Evolutionary conservation across 352 stramenopile genomes (phyloP).

Genomic region (Phytopythium cucurbitacearum): DNA sequence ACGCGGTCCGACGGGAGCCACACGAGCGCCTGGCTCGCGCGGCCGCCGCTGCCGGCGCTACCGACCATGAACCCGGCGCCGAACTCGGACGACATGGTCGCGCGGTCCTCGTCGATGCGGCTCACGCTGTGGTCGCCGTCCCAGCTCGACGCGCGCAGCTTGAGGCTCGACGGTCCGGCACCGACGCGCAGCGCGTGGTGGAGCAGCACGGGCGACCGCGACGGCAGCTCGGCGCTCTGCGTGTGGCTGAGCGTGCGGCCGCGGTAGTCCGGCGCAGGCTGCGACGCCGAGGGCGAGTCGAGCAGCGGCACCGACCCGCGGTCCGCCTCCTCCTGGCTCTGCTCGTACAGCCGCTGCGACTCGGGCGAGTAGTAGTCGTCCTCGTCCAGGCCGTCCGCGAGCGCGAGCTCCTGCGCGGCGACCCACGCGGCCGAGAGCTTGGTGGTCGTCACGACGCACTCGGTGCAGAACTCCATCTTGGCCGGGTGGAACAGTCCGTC

Average conservation of each 20-base stretch:
- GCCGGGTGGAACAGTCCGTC: slow-evolving; percentile 41
- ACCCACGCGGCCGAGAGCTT: slow-evolving; percentile 49
- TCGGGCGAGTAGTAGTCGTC: background rate
- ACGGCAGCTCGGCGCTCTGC: slow-evolving; percentile 43
- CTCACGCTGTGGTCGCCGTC: too few species aligned
- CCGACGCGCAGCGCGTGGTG: slow-evolving; percentile 6
- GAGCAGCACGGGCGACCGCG: background rate
- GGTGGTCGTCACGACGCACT: slow-evolving; percentile 40
- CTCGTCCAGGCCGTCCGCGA: slow-evolving; percentile 9
- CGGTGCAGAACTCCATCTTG: slow-evolving; percentile 66
- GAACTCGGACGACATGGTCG: slow-evolving; percentile 33
- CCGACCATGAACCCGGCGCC: slow-evolving; percentile 7
- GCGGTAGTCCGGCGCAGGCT: slow-evolving; percentile 12
- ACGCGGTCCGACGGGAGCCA: slow-evolving; percentile 6
- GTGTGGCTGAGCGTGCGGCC: slow-evolving; percentile 34
- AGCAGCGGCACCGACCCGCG: too few species aligned
- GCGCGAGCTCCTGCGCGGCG: slow-evolving; percentile 42
- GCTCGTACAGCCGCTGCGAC: too few species aligned
- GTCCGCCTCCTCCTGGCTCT: too few species aligned
- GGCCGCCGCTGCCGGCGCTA: slow-evolving; percentile 13
- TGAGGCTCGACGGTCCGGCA: too few species aligned
- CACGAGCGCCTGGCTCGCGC: background rate
- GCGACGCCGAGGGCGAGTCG: too few species aligned
- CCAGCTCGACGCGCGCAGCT: slow-evolving; percentile 33
- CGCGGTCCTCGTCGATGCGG: slow-evolving; percentile 24